Evolutionary conservation across 1,284 basidiomycete species (phyloP).

Genomic region (Apiotrichum siamense): DNA sequence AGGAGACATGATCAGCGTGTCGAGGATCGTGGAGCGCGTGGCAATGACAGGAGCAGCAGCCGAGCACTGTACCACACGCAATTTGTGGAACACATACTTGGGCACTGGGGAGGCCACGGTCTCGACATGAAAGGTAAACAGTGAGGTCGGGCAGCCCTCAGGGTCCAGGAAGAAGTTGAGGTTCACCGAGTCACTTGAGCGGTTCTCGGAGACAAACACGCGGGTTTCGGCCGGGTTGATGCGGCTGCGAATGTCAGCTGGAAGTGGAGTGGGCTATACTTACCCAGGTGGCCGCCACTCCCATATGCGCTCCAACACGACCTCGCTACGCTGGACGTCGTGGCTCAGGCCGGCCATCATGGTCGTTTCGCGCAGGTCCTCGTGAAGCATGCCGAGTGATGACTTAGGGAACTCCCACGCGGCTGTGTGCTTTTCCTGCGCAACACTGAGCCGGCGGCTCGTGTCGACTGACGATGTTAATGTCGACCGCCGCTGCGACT

Average conservation of each 20-base stretch:
- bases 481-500: not conserved
- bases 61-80: slow-evolving; percentile 46
- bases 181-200: slow-evolving; percentile 18
- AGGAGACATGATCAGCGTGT: slow-evolving; percentile 60
- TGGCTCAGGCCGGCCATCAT: slow-evolving; percentile 41
- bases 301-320: slow-evolving; percentile 36
- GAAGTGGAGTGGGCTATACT: slow-evolving; percentile 2
- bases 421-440: slow-evolving; percentile 38
- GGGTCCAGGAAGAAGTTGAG: slow-evolving; percentile 51
- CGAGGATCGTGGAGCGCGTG: slow-evolving; percentile 59
- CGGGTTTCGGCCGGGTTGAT: slow-evolving; percentile 49
- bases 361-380: slow-evolving; percentile 46
- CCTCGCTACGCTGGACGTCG: slow-evolving; percentile 28
- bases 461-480: not conserved
- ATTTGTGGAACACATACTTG: slow-evolving; percentile 17
- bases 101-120: slow-evolving; percentile 48
- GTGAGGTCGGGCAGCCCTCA: slow-evolving; percentile 47
- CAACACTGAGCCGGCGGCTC: not conserved
- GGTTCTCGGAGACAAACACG: slow-evolving; percentile 35
- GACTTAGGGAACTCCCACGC: slow-evolving; percentile 46
- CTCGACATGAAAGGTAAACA: slow-evolving; percentile 52
- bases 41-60: slow-evolving; percentile 58
- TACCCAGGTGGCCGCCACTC: slow-evolving; percentile 32
- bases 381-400: slow-evolving; percentile 55
- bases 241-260: slow-evolving; percentile 3